Evolutionary conservation across 768 basidiomycete species (phyloP), one percentile per base, ranked within the genome.

Genomic region (Lanmaoa pseudosensibilis): DNA sequence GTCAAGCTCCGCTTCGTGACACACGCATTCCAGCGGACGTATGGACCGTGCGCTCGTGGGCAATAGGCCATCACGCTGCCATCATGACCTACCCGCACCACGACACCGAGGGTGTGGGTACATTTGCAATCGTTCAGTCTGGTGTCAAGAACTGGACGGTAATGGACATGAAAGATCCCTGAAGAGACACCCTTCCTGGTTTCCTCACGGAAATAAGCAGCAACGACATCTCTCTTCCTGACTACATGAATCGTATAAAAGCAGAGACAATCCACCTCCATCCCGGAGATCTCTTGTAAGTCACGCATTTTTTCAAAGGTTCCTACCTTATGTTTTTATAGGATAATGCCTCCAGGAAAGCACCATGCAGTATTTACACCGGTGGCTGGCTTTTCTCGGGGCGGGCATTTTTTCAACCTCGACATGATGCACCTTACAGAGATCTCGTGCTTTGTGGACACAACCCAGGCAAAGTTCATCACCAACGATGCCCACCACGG

Each of bases 341-440:
- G 54, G 1, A 55, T 56, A 4, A 56, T 56, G 51, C 54, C 58
- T 0, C 60, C 60, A 0, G 46, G 52, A 0, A 40, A 56, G 23
- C 2, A 32, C 0, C 64, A 65, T 37, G 1, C 30, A 0, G 53
- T 65, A 0, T 65, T 47, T 12, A 62, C 61, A 0, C 58, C 55
- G 1, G 43, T 57, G 1, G 56, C 50, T 1, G 12, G 47, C 0
- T 57, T 65, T 13, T 54, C 19, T 2, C 16, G 23, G 0, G 57
- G 65, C 0, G 53, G 64, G 0, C 53, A 63, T 8, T 63, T 55
- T n/a, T 63, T 50, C 21, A 54, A 50, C 44, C 18, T 60, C 1
- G 34, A 60, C 7, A 45, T 36, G 0, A 59, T 59, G 51, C 54
- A 59, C 16, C 40, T 59, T 10, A 54, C 23, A 0, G 33, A 54